Base-by-base conservation (phyloP, 2,329 filamentous ascomycete species). In the Colletotrichum euphorbiae region DNA sequence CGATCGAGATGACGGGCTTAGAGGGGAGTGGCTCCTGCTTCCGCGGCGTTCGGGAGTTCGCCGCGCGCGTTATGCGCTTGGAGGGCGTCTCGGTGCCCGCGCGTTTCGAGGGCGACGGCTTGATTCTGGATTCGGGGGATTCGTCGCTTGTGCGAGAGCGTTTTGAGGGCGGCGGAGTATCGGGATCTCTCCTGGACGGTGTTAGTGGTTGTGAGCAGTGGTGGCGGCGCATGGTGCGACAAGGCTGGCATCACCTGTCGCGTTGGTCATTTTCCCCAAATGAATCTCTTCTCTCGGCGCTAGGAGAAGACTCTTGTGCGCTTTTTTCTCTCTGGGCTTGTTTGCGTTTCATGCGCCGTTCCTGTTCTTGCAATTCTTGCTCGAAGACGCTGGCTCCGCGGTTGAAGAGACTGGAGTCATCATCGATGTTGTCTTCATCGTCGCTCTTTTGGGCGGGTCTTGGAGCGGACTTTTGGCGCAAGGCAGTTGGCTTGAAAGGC, bases 381-480 rank as follows among this genome's bases (percentile, higher is more conserved):
- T 81, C 79, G 57, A 83, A 85, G 73, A 86, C 85, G 65, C 83
- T 79, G 69, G 82, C 83, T 12, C 83, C 79, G 5, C 84, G 83
- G 46, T 81, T 80, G 70, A 89, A 89, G 6, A 88, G 76, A 2
- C 77, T 78, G 11, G 88, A 77, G 2, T 74, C 75, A 57, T 81
- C 79, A 31, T 77, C 78, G 43, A 81, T 76, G 15, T 76, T 75
- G 9, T 76, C 73, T 11, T 73, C 70, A 0, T 74, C 70, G 7
- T 59, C 33, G 40, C 36, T 59, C 52, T 62, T 57, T 51, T 59
- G 64, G 17, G 71, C 68, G 15, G 73, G 62, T n/a, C 73, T 75
- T 2, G 78, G 74, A 24, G 70, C 71, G 2, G 75, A 72, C 48
- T 74, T 73, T 43, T 74, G 76, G 51, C 78, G 80, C 70, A 81